Percentiles rank a stretch among this genome's conserved stretches.
These are phyloP conservation scores for Fistulinella prunicolor DNA, from an alignment of 768 basidiomycete genomes.

Conservation along the genomic window DNA sequence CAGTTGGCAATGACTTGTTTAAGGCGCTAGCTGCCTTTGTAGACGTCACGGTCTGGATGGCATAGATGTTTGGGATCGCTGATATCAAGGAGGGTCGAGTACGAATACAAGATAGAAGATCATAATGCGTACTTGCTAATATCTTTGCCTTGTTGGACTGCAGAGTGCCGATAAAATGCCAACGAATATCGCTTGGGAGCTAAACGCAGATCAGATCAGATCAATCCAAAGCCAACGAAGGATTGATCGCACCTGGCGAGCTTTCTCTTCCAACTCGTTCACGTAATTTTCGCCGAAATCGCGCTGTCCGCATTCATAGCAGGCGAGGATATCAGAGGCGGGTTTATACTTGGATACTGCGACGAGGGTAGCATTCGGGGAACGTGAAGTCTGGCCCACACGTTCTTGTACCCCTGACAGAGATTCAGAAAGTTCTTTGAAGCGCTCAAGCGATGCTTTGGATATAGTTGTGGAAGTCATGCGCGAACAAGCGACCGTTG, in stretches of 20 bases:
- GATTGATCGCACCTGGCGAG: conserved; percentile 50
- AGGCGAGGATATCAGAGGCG: conserved; percentile 77
- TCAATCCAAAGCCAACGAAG: neutral
- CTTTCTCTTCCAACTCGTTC: conserved; percentile 88
- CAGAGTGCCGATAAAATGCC: conserved; percentile 95
- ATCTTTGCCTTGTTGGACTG: conserved; percentile 93
- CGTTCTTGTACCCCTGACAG: conserved; percentile 52
- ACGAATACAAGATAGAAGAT: conserved; percentile 1
- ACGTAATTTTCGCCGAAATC: conserved; percentile 99
- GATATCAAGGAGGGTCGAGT: conserved; percentile 3
- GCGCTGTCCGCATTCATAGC: conserved; percentile 75
- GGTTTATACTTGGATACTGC: conserved; percentile 96
- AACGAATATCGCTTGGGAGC: conserved; percentile 86
- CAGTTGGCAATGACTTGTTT: conserved; percentile 62
- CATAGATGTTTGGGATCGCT: conserved; percentile 88
- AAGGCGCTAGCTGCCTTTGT: conserved; percentile 76
- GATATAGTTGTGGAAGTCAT: conserved; percentile 18
- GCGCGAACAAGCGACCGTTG: conserved; percentile 4
- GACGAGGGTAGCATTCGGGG: conserved; percentile 50
- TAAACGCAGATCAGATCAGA: conserved; percentile 31
- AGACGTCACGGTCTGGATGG: conserved; percentile 84
- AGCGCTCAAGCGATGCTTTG: conserved; percentile 40
- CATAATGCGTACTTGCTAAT: conserved; percentile 61
- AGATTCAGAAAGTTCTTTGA: conserved; percentile 49
- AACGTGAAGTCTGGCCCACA: conserved; percentile 35